Base-by-base conservation (phyloP, 768 basidiomycete species). In the Kwoniella sp. region DNA sequence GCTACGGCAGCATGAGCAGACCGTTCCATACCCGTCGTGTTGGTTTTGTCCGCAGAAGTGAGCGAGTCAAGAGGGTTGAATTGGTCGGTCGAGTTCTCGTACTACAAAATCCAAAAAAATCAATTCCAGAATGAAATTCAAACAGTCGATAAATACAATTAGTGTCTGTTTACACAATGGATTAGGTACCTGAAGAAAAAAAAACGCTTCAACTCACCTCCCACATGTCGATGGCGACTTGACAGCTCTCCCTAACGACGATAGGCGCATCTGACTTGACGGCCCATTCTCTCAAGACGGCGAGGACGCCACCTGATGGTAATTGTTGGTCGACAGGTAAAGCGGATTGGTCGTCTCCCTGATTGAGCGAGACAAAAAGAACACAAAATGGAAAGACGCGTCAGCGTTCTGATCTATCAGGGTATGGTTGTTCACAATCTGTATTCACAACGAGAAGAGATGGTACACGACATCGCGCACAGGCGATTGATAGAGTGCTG, bases 211-310 rank as follows among this genome's bases (percentile, higher is more conserved):
- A n/a, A 70, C 78, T 64, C 60, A 80, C 79, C 77, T 80, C 91
- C 87, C 90, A 96, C 91, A 97, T 92, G 79, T 96, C 96, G 58
- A 99, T 85, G 1, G 96, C 96, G 54, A 99, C 88, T 74, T 92
- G 87, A 80, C 96, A 98, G 68, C 93, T 96, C 81, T 99, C 94
- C 58, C 88, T 86, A 2, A 99, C 96, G 22, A 98, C 94, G 15
- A 85, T 82, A 0, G 94, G 93, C 8, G 90, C 87, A 71, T 92
- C 90, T 64, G 85, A 83, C 67, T 88, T 84, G 24, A 79, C 80
- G 83, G 89, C 87, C 88, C 92, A 96, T 77, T 93, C 90, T 68
- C 87, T 86, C 37, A 99, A 82, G 67, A 92, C 85, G 1, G 90
- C 88, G 33, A 97, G 83, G 2, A 96, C 93, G 58, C 95, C 92